A percentile compares a stretch with the other conserved stretches of the same genome.
Conservation (phyloP, 1,284 basidiomycete species). For the Apiotrichum domesticum region DNA sequence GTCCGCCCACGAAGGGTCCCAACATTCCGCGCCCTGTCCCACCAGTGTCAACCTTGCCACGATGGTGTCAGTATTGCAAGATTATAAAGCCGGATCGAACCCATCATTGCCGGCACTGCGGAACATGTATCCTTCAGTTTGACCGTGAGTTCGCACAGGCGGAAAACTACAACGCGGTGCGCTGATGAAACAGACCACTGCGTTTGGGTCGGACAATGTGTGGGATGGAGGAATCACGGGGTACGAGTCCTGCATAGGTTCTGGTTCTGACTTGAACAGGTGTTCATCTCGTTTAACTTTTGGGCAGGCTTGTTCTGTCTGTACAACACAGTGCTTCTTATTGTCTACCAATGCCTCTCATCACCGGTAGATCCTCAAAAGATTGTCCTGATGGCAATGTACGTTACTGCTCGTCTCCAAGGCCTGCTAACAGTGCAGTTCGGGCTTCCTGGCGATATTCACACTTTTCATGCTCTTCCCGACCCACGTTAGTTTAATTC, state of each 20-base stretch:
- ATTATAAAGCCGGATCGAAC: conserved; percentile 44
- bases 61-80: conserved; percentile 41
- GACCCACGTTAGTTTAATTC: conserved; percentile 36
- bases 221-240: conserved; percentile 46
- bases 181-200: conserved; percentile 32
- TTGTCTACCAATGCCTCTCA: conserved; percentile 21
- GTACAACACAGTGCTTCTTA: conserved; percentile 31
- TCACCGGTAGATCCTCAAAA: conserved; percentile 35
- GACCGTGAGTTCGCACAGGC: conserved; percentile 22
- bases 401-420: conserved; percentile 10
- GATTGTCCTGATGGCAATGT: conserved; percentile 37
- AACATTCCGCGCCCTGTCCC: conserved; percentile 31
- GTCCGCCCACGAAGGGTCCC: too few species aligned
- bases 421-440: conserved; percentile 19
- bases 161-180: too few species aligned
- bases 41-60: conserved; percentile 14
- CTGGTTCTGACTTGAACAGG: conserved; percentile 16
- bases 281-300: conserved; percentile 42
- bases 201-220: conserved; percentile 45
- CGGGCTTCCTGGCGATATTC: conserved; percentile 40
- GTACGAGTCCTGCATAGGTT: conserved; percentile 14
- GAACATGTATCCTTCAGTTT: conserved; percentile 41
- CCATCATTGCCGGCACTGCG: conserved; percentile 47
- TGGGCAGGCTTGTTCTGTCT: conserved; percentile 39
- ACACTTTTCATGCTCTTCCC: conserved; percentile 29